Evolutionary conservation across 129 eudicot genomes (phyloP), one percentile per base, ranked within the genome.

Genomic region (Oenanthe sinensis): DNA sequence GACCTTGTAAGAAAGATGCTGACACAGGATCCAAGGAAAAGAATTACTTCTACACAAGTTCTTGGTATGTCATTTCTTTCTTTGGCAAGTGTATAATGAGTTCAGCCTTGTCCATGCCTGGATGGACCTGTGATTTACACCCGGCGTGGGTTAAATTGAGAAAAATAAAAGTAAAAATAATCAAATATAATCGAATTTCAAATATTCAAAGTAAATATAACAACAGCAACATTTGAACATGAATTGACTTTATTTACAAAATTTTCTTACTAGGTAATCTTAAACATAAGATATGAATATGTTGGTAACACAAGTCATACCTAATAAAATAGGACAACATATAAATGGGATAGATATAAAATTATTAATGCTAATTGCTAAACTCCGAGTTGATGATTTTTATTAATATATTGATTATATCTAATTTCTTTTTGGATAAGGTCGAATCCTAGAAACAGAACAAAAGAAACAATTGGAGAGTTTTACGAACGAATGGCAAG

Each of bases 1-100:
- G 75, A 70, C 28, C 75, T 70, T 39, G 75, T 70, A 9, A 37
- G 75, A 70, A 70, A 70, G 75, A 70, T 70, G 75, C 48, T 70
- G 45, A 70, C 75, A 17, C 75, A 70, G 26, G 75, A 70, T 70
- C 75, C 75, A 70, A 70, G 46, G 24, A 70, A 8, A 39, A 36
- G 75, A 36, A 70, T 70, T 19, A 70, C 75, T 17, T 70, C 75
- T 70, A 28, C 75, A 39, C 75, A 70, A 70, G 75, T 70, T 70
- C 75, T 70, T 70, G 75, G 75, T 70, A 70, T 70, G 13, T 39
- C 26, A 70, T 39, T 37, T 36, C 13, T 70, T 15, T 39, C 44
- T 33, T 16, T 1, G n/a, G 24, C 33, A 26, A n/a, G 15, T 24
- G 15, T 60, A 60, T 60, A 60, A 8, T 8, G 58, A 50, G 58